Conservation (phyloP, 1,284 basidiomycete genomes). For the Rhodofomes roseus region DNA sequence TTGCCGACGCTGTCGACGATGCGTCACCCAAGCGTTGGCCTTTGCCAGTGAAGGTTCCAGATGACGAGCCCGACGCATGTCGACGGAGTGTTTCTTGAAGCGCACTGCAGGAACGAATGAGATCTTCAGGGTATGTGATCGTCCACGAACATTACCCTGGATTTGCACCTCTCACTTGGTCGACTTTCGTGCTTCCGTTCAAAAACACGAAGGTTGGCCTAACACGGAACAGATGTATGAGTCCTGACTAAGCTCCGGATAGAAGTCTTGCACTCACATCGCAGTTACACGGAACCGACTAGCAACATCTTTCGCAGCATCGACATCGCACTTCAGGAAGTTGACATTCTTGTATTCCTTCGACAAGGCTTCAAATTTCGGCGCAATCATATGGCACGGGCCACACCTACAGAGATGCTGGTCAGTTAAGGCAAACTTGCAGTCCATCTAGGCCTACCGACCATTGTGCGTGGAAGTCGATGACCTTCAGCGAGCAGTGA, state of each 20-base stretch:
- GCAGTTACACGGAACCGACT: constrained; percentile 55
- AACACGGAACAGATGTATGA: neutral
- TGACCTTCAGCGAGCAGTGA: constrained; percentile 47
- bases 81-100: constrained; percentile 54
- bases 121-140: neutral
- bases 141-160: constrained; percentile 37
- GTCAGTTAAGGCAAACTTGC: neutral
- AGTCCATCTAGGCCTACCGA: constrained; percentile 23
- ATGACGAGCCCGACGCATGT: constrained; percentile 39
- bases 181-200: constrained; percentile 62
- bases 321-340: constrained; percentile 80
- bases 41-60: constrained; percentile 57
- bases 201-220: constrained; percentile 82
- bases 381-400: constrained; percentile 77
- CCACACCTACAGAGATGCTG: constrained; percentile 62
- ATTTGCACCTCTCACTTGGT: constrained; percentile 67
- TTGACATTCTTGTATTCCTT: constrained; percentile 65
- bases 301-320: constrained; percentile 64
- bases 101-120: constrained; percentile 34
- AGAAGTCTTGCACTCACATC: constrained; percentile 40
- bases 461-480: constrained; percentile 83
- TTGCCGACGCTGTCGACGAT: constrained; percentile 20
- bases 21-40: constrained; percentile 66
- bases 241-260: neutral
- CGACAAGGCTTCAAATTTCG: constrained; percentile 62